Evolutionary conservation across 345 rosid genomes (phyloP).

Genomic region (Moricandia arvensis): DNA sequence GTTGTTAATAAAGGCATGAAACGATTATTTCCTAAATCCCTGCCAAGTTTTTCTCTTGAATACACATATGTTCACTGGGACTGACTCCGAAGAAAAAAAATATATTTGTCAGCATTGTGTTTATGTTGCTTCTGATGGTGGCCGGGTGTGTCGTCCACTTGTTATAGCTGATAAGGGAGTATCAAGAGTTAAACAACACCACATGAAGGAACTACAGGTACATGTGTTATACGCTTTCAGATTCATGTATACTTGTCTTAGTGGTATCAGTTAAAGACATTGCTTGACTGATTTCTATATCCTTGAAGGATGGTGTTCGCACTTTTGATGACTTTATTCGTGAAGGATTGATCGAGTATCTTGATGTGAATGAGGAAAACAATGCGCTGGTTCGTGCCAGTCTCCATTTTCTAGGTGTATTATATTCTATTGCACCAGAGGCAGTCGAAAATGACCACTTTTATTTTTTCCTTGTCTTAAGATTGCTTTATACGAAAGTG

Average conservation of each 20-base stretch:
- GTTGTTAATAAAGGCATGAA: slow-evolving; percentile 5
- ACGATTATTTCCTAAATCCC: neutral
- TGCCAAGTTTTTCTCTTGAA: neutral
- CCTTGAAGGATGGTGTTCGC: slow-evolving; percentile 74
- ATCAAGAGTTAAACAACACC: slow-evolving; percentile 83
- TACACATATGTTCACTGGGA: slow-evolving; percentile 1
- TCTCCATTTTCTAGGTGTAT: slow-evolving; percentile 1
- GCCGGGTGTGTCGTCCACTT: slow-evolving; percentile 97
- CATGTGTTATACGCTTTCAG: slow-evolving; percentile 24
- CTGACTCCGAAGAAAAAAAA: slow-evolving; percentile 23
- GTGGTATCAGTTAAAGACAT: slow-evolving; percentile 9
- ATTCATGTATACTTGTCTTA: slow-evolving; percentile 10
- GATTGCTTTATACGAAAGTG: slow-evolving; percentile 91
- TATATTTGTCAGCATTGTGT: slow-evolving; percentile 61
- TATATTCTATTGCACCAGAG: slow-evolving; percentile 4
- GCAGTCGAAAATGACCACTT: slow-evolving; percentile 9
- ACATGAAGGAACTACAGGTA: slow-evolving; percentile 89
- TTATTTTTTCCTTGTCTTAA: slow-evolving; percentile 35
- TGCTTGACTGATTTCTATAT: slow-evolving; percentile 27
- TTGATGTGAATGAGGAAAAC: slow-evolving; percentile 97
- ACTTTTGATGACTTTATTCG: slow-evolving; percentile 84
- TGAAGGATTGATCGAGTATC: slow-evolving; percentile 91
- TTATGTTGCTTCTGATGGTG: slow-evolving; percentile 97
- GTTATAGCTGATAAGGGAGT: slow-evolving; percentile 92
- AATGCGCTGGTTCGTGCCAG: slow-evolving; percentile 73